phyloP scores from a whole-genome alignment of 2,329 filamentous ascomycete species.

The Magnaporthales sp. region DNA sequence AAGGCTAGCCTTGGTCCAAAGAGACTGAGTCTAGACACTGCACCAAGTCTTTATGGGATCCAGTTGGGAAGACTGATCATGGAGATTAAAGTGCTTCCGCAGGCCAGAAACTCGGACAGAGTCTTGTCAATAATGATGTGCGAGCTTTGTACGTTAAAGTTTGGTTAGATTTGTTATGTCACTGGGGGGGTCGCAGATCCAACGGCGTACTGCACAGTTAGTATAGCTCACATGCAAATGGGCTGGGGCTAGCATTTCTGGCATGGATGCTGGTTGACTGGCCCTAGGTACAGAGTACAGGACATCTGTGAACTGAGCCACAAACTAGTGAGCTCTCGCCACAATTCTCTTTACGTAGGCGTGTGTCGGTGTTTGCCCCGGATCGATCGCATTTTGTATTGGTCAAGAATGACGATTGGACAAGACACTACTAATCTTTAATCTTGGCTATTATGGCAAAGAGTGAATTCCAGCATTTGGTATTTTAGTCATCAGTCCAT shows the following conservation, averaged over 20 bases:
- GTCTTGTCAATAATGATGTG: not conserved
- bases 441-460: not conserved
- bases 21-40: not conserved
- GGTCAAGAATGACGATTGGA: not conserved
- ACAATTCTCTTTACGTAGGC: not conserved
- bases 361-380: no score
- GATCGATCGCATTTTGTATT: no score
- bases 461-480: not conserved
- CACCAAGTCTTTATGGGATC: not conserved
- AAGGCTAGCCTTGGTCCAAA: not conserved
- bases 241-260: no score
- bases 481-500: not conserved
- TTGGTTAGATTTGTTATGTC: not conserved
- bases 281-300: no score
- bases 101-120: not conserved
- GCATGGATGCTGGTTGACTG: no score
- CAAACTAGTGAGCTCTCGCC: not conserved
- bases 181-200: not conserved
- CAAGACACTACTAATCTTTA: not conserved
- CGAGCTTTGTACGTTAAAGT: not conserved
- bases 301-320: not conserved
- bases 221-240: not conserved
- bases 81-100: not conserved
- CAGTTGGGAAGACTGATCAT: no score
- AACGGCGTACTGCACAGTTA: not conserved